Conservation (phyloP, 768 basidiomycete genomes). For the Pleurotus platypus region DNA sequence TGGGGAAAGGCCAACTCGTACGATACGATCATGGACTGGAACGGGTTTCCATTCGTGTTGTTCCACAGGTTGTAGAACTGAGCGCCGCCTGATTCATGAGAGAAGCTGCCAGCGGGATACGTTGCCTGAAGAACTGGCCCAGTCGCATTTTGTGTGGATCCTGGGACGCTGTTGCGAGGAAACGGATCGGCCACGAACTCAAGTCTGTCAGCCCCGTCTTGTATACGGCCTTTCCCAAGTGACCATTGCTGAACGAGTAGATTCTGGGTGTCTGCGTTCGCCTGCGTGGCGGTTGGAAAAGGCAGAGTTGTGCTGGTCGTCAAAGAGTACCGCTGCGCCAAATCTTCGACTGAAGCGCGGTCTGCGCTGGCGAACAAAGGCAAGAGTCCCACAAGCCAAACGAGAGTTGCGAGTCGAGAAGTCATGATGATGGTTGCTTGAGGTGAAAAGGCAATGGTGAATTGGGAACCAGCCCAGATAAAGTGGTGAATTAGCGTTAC, state of each 20-base stretch:
- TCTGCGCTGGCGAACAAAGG: not conserved
- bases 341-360: constrained; percentile 20
- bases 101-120: constrained; percentile 60
- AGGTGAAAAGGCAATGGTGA: too few species aligned
- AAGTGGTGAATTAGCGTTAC: too few species aligned
- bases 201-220: constrained; percentile 52
- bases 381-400: not conserved
- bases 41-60: constrained; percentile 47
- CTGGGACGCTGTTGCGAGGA: constrained; percentile 41
- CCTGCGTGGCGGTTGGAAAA: constrained; percentile 60
- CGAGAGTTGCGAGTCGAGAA: not conserved
- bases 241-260: constrained; percentile 58
- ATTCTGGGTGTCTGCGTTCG: constrained; percentile 43
- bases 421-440: not conserved
- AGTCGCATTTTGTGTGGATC: constrained; percentile 20
- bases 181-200: constrained; percentile 69
- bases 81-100: constrained; percentile 56
- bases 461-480: too few species aligned
- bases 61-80: constrained; percentile 74
- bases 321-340: constrained; percentile 52
- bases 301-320: constrained; percentile 59
- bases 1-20: constrained; percentile 74
- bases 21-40: constrained; percentile 64
- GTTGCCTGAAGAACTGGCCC: constrained; percentile 56
- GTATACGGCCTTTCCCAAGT: constrained; percentile 56